These are phyloP conservation scores for Seminavis robusta DNA, from an alignment of 108 stramenopile species.

Conservation along the genomic window DNA sequence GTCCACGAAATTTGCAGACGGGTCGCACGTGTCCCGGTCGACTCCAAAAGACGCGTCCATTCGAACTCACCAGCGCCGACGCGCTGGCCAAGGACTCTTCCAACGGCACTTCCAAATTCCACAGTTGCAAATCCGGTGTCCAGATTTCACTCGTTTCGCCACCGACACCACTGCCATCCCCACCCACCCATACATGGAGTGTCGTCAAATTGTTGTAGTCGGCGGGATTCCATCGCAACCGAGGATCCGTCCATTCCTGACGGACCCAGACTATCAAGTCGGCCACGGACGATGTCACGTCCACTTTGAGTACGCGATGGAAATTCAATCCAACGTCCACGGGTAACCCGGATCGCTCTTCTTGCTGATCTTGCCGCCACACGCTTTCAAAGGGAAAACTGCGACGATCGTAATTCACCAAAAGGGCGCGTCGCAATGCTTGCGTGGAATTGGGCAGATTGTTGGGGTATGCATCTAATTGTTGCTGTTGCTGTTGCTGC, in stretches of 20 bases:
- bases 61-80: slow-evolving; percentile 18
- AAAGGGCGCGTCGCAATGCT: slow-evolving; percentile 3
- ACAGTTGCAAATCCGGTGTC: slow-evolving; percentile 44
- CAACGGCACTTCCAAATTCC: slow-evolving; percentile 28
- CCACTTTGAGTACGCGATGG: slow-evolving; percentile 24
- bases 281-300: slow-evolving; percentile 20
- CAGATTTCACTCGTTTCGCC: slow-evolving; percentile 44
- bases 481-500: neutral
- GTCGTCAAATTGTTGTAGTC: slow-evolving; percentile 20
- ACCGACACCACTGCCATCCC: slow-evolving; percentile 22
- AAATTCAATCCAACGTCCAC: slow-evolving; percentile 37
- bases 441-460: neutral
- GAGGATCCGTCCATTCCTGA: slow-evolving; percentile 32
- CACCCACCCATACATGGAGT: too few relatives aligned
- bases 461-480: neutral
- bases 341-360: slow-evolving; percentile 18
- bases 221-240: slow-evolving; percentile 25
- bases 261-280: slow-evolving; percentile 44
- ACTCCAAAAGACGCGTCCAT: slow-evolving; percentile 30
- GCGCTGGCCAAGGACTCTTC: slow-evolving; percentile 17
- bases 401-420: slow-evolving; percentile 24
- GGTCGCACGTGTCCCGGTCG: slow-evolving; percentile 32
- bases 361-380: slow-evolving; percentile 10
- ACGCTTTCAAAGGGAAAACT: slow-evolving; percentile 40
- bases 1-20: slow-evolving; percentile 31